Percentiles rank a stretch among this genome's conserved stretches.
phyloP scores from a whole-genome alignment of 352 stramenopile genomes.

The Globisporangium apiculatum region DNA sequence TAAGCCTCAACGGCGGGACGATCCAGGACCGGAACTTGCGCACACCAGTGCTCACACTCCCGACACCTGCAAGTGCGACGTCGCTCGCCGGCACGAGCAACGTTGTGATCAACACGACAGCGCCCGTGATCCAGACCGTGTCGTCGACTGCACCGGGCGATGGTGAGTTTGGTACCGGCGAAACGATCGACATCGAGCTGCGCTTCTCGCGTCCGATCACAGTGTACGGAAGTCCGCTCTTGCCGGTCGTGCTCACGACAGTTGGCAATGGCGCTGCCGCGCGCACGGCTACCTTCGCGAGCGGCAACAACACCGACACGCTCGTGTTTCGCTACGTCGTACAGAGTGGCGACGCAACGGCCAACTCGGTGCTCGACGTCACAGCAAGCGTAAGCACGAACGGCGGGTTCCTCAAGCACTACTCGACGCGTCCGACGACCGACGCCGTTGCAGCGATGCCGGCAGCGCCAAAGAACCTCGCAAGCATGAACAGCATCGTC shows the following conservation, averaged over 20 bases:
- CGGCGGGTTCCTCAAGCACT: constrained; percentile 64
- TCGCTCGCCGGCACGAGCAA: constrained; percentile 45
- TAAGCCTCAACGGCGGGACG: constrained; percentile 40
- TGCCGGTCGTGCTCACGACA: constrained; percentile 35
- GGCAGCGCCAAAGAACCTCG: constrained; percentile 36
- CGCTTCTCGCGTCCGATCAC: constrained; percentile 54
- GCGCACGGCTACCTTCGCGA: constrained; percentile 34
- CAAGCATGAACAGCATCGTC: constrained; percentile 38
- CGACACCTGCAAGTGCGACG: constrained; percentile 23
- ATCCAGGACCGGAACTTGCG: constrained; percentile 71
- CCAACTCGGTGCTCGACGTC: constrained; percentile 33
- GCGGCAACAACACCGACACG: constrained; percentile 63
- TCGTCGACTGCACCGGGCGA: constrained; percentile 38
- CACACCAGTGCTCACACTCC: constrained; percentile 43
- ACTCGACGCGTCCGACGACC: constrained; percentile 58
- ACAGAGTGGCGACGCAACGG: constrained; percentile 40
- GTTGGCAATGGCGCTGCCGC: constrained; percentile 28
- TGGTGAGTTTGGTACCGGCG: constrained; percentile 61
- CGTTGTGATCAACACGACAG: constrained; percentile 64
- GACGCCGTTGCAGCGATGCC: constrained; percentile 45
- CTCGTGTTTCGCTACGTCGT: constrained; percentile 71
- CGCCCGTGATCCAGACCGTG: constrained; percentile 52
- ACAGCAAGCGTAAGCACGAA: constrained; percentile 48
- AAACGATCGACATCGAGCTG: constrained; percentile 53
- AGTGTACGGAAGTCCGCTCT: constrained; percentile 50